Conservation (phyloP, 345 rosid genomes). For the Schrenkiella parvula region DNA sequence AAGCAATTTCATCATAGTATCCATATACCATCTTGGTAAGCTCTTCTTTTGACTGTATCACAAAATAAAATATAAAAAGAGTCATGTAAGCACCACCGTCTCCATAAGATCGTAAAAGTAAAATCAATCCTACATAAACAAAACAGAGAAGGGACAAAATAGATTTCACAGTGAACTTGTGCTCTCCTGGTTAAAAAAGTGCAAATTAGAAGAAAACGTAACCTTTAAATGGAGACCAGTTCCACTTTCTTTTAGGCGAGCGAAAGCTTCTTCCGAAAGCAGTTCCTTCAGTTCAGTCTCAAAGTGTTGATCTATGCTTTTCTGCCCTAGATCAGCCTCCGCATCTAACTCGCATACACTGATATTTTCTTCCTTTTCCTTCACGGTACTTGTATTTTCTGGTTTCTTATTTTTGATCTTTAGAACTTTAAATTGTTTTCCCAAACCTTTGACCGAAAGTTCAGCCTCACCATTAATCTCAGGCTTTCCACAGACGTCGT, state of each 20-base stretch:
- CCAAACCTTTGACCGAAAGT: conserved; percentile 85
- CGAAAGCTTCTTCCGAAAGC: conserved; percentile 70
- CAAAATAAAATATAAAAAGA: conserved; percentile 6
- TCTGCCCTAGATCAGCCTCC: conserved; percentile 14
- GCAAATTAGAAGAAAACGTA: conserved; percentile 16
- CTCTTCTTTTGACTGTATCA: conserved; percentile 66
- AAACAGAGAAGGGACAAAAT: not conserved
- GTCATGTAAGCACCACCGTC: conserved; percentile 5
- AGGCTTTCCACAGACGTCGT: conserved; percentile 51
- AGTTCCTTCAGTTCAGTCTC: conserved; percentile 65
- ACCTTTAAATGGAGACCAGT: conserved; percentile 95
- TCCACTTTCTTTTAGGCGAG: conserved; percentile 75
- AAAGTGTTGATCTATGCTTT: conserved; percentile 37
- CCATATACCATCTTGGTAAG: conserved; percentile 71
- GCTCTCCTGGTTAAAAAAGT: not conserved
- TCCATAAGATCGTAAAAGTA: not conserved
- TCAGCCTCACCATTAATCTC: conserved; percentile 61
- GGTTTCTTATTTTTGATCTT: conserved; percentile 70
- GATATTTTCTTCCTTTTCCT: conserved; percentile 15
- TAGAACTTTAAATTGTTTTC: conserved; percentile 80
- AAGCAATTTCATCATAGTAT: conserved; percentile 84
- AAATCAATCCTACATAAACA: not conserved
- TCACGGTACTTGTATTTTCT: conserved; percentile 5
- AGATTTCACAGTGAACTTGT: not conserved
- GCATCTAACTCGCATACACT: conserved; percentile 1